Base-by-base conservation (phyloP, 495 filamentous ascomycete species). In the Penicillium taxi region DNA sequence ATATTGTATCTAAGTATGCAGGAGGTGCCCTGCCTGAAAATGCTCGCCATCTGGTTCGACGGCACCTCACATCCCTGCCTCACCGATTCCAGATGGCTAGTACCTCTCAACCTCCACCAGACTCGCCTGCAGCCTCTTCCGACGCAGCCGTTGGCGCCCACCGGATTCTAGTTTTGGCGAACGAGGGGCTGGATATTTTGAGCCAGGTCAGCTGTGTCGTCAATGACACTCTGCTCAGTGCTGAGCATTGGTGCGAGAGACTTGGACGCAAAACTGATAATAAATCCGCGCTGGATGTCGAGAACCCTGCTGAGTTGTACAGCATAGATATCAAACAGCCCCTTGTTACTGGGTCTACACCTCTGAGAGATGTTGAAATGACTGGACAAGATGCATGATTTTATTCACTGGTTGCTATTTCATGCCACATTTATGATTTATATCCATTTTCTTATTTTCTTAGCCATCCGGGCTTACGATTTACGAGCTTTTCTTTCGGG, bases 181-280 rank as follows among this genome's bases (percentile, higher is more conserved):
- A 81, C 41, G 88, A 94, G 55, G 84, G 86, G 2, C 69, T 96
- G 15, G 84, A 93, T 45, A 90, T 94, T 75, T 83, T 95, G 72
- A 67, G 73, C 0, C 83, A 93, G 53, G 86, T 96, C 26, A 84
- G 75, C 16, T 76, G 75, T 0, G 80, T 90, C 0, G 75, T 95
- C 16, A 80, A 86, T 47, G 76, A 80, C n/a, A 94, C 89, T 3
- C 76, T 95, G 19, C 70, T 78, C 23, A 85, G 80, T 50, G 90
- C 90, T 4, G 87, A 95, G 56, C 75, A 78, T 50, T 95, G 90
- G 90, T 82, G 84, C 42, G 78, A 82, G 25, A 69, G 78, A 12
- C 61, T 93, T 21, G 83, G 84, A 12, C 73, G 70, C 45, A 71
- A 74, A 54, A 54, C 59, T 6, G 55, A 51, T 6, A 42, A 51